Evolutionary conservation across 495 filamentous ascomycete genomes (phyloP).

Genomic region (Trichocladium uniseriatum): DNA sequence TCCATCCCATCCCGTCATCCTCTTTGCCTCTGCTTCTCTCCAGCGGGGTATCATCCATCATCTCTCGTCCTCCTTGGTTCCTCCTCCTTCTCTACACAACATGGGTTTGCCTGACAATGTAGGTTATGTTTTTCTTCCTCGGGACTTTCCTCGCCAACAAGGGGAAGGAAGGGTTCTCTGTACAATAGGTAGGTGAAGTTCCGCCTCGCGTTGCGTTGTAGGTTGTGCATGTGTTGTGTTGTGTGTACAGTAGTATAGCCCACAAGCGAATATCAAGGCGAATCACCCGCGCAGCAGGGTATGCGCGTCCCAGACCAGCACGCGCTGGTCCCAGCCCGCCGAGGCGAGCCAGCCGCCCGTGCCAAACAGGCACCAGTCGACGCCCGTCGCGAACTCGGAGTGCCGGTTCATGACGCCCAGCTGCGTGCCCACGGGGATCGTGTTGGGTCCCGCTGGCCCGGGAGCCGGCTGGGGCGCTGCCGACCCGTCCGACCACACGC

Average conservation of each 20-base stretch:
- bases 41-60: conserved; percentile 14
- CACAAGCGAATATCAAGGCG: no score
- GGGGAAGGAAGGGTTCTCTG: no score
- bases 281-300: conserved; percentile 25
- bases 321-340: conserved; percentile 83
- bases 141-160: no score
- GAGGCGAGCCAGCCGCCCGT: conserved; percentile 92
- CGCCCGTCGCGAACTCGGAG: conserved; percentile 93
- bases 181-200: no score
- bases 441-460: conserved; percentile 12
- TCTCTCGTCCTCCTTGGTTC: neutral
- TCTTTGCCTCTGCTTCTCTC: neutral
- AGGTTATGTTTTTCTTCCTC: no score
- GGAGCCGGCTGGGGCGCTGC: conserved; percentile 30
- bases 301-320: conserved; percentile 85
- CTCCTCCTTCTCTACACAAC: neutral
- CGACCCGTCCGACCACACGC: conserved; percentile 80
- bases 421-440: conserved; percentile 49
- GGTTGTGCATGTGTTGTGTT: no score
- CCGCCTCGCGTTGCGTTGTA: no score
- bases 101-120: neutral
- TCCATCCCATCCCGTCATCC: neutral
- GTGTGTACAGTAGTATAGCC: no score
- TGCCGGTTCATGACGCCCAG: conserved; percentile 83
- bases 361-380: conserved; percentile 97